phyloP scores from a whole-genome alignment of 176 grass and related monocot species.

The Poa annua region DNA sequence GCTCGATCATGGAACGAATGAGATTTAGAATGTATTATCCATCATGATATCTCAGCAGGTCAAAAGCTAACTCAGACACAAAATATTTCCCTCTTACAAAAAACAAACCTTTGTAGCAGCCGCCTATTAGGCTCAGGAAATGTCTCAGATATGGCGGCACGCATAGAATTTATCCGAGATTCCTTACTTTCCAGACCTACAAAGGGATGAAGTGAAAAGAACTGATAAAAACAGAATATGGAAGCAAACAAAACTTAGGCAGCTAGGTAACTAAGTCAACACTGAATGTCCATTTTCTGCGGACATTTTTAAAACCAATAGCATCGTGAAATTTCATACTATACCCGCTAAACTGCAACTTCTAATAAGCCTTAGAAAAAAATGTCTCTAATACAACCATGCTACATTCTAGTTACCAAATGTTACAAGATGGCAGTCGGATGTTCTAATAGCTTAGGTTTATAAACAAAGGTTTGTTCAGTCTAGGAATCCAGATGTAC shows the following conservation, averaged over 20 bases:
- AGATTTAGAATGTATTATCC: slow-evolving; percentile 7
- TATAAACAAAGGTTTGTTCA: background rate
- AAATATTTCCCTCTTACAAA: slow-evolving; percentile 32
- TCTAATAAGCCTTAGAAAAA: background rate
- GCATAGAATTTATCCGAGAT: slow-evolving; percentile 92
- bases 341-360: slow-evolving; percentile 16
- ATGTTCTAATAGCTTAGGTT: slow-evolving; percentile 20
- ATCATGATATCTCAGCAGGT: slow-evolving; percentile 18
- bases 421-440: background rate
- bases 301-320: background rate
- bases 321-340: slow-evolving; percentile 3
- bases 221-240: slow-evolving; percentile 31
- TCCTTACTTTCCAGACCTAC: slow-evolving; percentile 84
- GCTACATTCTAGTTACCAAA: slow-evolving; percentile 25
- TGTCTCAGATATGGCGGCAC: slow-evolving; percentile 80
- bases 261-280: slow-evolving; percentile 27
- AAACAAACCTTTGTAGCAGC: slow-evolving; percentile 81
- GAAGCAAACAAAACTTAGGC: slow-evolving; percentile 33
- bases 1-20: background rate
- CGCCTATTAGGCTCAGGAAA: slow-evolving; percentile 95
- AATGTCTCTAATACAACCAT: slow-evolving; percentile 3
- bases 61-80: slow-evolving; percentile 34
- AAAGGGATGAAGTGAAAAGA: slow-evolving; percentile 46
- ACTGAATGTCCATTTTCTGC: background rate
- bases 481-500: background rate